A percentile compares a stretch with the other conserved stretches of the same genome.
phyloP scores from a whole-genome alignment of 2,329 filamentous ascomycete genomes.

The Plectosphaerella sp. region DNA sequence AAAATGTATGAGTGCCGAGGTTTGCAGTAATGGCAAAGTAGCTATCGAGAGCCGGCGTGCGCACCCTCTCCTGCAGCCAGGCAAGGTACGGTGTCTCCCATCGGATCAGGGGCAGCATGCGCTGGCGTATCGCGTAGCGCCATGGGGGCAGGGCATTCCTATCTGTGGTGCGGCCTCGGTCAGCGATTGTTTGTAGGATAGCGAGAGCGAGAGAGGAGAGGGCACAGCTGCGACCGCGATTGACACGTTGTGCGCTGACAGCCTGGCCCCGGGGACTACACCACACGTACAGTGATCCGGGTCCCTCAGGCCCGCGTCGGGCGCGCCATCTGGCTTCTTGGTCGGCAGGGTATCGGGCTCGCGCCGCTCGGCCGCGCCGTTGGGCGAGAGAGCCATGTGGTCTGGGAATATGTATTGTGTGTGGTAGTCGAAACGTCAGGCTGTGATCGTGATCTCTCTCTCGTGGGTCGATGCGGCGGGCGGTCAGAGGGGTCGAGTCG shows the following conservation, averaged over 20 bases:
- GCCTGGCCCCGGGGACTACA: not conserved
- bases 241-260: slow-evolving; percentile 1
- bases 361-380: slow-evolving; percentile 20
- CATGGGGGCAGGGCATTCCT: slow-evolving; percentile 78
- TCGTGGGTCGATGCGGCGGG: not conserved
- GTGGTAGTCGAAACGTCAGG: not conserved
- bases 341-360: slow-evolving; percentile 26
- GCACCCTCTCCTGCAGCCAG: slow-evolving; percentile 73
- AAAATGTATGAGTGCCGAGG: slow-evolving; percentile 95
- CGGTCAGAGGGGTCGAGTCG: not conserved
- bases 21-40: slow-evolving; percentile 98
- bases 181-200: not conserved
- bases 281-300: slow-evolving; percentile 68
- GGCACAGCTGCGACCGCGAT: not conserved
- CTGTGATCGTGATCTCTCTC: not conserved
- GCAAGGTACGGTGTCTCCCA: slow-evolving; percentile 96
- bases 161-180: slow-evolving; percentile 46
- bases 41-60: slow-evolving; percentile 81
- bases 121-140: slow-evolving; percentile 81
- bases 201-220: slow-evolving; percentile 1
- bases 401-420: not conserved
- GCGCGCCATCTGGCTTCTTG: not conserved
- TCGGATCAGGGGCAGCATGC: slow-evolving; percentile 78
- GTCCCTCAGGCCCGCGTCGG: slow-evolving; percentile 74
- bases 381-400: slow-evolving; percentile 26